Percentiles rank a stretch among this genome's conserved stretches.
These are phyloP conservation scores for Diddensiella transvaalensis DNA, from an alignment of 805 yeast species.

Conservation along the genomic window DNA sequence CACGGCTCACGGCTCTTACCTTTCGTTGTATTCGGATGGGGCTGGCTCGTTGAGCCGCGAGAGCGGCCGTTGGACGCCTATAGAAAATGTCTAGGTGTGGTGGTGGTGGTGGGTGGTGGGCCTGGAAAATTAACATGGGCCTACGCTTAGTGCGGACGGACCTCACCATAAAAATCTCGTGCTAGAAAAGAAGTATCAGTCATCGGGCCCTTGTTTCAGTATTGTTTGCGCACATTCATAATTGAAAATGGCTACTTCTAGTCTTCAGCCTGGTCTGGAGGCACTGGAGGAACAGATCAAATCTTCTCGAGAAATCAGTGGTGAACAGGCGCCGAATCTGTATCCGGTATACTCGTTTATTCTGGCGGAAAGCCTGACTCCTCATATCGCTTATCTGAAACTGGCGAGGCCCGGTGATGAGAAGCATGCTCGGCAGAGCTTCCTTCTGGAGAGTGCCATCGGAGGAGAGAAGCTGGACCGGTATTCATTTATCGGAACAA, in stretches of 20 bases:
- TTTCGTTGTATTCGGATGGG: too few species aligned
- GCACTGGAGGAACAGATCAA: slow-evolving; percentile 1
- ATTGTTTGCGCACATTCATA: too few species aligned
- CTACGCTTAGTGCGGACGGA: too few species aligned
- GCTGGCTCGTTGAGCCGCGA: too few species aligned
- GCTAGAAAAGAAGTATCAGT: too few species aligned
- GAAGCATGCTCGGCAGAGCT: slow-evolving; percentile 52
- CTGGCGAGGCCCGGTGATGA: slow-evolving; percentile 60
- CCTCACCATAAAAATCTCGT: too few species aligned
- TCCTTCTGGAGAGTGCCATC: slow-evolving; percentile 82
- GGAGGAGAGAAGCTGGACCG: slow-evolving; percentile 88
- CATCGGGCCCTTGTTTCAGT: too few species aligned
- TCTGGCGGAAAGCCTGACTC: slow-evolving; percentile 75
- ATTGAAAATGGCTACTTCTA: not conserved
- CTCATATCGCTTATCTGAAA: slow-evolving; percentile 85
- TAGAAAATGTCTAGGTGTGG: too few species aligned
- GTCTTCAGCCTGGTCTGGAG: slow-evolving; percentile 9
- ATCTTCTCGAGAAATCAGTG: not conserved
- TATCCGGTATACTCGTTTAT: slow-evolving; percentile 78
- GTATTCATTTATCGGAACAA: slow-evolving; percentile 85
- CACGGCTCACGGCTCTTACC: too few species aligned
- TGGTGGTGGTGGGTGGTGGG: too few species aligned
- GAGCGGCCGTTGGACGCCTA: too few species aligned
- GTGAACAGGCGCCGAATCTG: slow-evolving; percentile 43
- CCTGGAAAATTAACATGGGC: too few species aligned